phyloP scores from a whole-genome alignment of 805 yeast species.

The Ogataea corticis region DNA sequence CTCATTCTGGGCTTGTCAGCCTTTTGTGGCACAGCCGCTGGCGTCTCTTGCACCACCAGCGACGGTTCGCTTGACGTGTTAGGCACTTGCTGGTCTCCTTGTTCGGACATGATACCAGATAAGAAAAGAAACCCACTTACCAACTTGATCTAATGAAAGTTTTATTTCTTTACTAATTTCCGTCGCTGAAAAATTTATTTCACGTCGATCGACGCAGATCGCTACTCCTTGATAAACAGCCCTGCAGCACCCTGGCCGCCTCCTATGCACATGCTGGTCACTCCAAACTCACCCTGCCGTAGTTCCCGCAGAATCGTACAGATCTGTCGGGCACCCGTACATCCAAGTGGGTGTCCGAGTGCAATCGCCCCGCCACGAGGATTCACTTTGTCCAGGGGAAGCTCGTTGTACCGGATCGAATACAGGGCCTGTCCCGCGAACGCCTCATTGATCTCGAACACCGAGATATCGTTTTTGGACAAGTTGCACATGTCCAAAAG shows the following conservation, averaged over 20 bases:
- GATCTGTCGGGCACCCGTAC: slow-evolving; percentile 84
- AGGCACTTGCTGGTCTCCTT: no score
- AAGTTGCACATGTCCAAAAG: slow-evolving; percentile 51
- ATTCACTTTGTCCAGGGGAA: slow-evolving; percentile 73
- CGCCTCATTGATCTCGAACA: slow-evolving; percentile 93
- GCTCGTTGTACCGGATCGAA: slow-evolving; percentile 63
- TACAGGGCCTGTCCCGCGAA: slow-evolving; percentile 93
- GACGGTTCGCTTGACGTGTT: no score
- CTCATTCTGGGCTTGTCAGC: background rate
- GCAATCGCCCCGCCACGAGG: slow-evolving; percentile 98
- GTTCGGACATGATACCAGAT: no score
- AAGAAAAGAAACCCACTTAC: no score
- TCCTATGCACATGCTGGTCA: slow-evolving; percentile 96
- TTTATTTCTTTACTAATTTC: background rate
- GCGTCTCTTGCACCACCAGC: no score
- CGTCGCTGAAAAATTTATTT: background rate
- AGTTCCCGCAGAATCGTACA: slow-evolving; percentile 86
- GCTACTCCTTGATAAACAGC: slow-evolving; percentile 72
- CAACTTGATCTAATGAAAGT: no score
- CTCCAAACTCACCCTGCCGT: slow-evolving; percentile 78
- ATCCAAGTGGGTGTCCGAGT: slow-evolving; percentile 90
- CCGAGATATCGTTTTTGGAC: slow-evolving; percentile 61
- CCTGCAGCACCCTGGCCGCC: slow-evolving; percentile 99
- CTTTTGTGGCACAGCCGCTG: no score
- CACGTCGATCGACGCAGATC: slow-evolving; percentile 9